phyloP scores from a whole-genome alignment of 331 rosid genomes.

The Rhamnella rubrinervis region DNA sequence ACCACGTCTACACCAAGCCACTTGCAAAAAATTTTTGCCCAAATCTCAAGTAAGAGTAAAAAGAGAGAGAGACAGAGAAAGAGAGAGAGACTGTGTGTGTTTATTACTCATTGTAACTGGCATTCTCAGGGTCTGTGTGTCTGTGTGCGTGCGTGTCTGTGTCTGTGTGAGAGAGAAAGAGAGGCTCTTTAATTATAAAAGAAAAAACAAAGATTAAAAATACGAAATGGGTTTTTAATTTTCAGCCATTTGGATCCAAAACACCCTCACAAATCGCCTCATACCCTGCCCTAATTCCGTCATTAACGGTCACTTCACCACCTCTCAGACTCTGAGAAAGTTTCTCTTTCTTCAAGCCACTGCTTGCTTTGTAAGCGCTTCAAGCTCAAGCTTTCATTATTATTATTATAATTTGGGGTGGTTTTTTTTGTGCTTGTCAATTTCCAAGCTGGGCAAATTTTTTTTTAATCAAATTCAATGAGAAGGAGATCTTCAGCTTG shows the following conservation, averaged over 20 bases:
- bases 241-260: conserved; percentile 42
- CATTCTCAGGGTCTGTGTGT: conserved; percentile 10
- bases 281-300: conserved; percentile 22
- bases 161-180: background rate
- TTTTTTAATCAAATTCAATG: background rate
- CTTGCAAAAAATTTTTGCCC: too few species aligned
- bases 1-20: too few species aligned
- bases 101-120: conserved; percentile 27
- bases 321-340: conserved; percentile 7
- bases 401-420: background rate
- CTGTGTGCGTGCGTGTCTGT: background rate
- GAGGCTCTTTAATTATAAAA: background rate
- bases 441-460: background rate
- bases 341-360: too few species aligned
- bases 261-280: conserved; percentile 42
- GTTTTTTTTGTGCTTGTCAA: background rate
- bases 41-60: background rate
- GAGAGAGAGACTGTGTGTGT: conserved; percentile 18
- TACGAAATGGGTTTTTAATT: conserved; percentile 6
- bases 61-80: conserved; percentile 15
- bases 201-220: background rate
- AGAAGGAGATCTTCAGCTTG: conserved; percentile 11
- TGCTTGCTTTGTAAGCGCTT: background rate
- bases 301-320: conserved; percentile 33
- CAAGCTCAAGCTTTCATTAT: background rate